A percentile compares a stretch with the other conserved stretches of the same genome.
Evolutionary conservation across 225 moss, liverwort and hornwort species (phyloP).

Genomic region (Asterella californica): DNA sequence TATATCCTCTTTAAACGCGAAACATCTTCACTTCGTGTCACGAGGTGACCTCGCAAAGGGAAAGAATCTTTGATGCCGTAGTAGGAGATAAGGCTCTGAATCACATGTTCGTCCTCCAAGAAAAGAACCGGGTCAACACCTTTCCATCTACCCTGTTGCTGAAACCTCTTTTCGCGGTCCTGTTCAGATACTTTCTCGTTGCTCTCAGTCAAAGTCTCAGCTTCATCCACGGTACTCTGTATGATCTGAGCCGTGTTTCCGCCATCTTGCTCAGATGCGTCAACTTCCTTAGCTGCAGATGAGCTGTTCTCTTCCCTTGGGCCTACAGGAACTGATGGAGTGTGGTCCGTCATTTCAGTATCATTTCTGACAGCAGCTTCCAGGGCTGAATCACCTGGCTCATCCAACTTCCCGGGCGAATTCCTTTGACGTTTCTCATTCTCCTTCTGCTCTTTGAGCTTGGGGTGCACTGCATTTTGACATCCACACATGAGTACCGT

Average conservation of each 20-base stretch:
- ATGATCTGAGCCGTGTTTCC: not conserved
- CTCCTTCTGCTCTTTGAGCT: constrained; percentile 44
- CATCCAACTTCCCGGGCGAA: not conserved
- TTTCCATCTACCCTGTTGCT: constrained; percentile 72
- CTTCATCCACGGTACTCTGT: not conserved
- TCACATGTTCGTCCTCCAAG: constrained; percentile 66
- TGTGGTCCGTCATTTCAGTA: constrained; percentile 4
- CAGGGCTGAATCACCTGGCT: not conserved
- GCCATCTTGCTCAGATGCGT: not conserved
- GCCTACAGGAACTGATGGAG: not conserved
- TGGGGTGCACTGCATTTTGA: constrained; percentile 39
- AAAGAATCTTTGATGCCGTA: constrained; percentile 77
- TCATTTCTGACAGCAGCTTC: not conserved
- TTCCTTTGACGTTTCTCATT: constrained; percentile 17
- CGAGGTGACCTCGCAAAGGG: constrained; percentile 65
- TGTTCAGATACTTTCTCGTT: not conserved
- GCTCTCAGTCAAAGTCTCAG: not conserved
- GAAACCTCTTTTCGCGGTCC: not conserved
- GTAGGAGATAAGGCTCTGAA: constrained; percentile 60
- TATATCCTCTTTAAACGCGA: constrained; percentile 84
- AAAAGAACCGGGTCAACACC: constrained; percentile 89
- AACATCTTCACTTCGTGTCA: constrained; percentile 77
- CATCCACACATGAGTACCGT: not conserved
- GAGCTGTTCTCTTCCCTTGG: not conserved
- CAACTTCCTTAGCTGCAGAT: not conserved